Conservation (phyloP, 257 asterid species). For the Paraleonurus japonicus region DNA sequence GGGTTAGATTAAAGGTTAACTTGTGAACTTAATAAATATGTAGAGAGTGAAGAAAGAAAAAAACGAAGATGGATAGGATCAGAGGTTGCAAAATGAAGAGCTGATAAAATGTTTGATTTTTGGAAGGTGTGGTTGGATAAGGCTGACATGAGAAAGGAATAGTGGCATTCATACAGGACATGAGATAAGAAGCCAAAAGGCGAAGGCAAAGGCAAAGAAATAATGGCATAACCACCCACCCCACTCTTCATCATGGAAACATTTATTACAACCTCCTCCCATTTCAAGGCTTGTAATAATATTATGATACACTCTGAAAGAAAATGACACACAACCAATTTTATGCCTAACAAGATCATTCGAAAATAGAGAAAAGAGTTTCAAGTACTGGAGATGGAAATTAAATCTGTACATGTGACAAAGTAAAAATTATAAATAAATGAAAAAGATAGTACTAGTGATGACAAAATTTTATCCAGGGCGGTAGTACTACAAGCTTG, state of each 20-base stretch:
- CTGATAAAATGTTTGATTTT: constrained; percentile 46
- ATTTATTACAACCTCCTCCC: constrained; percentile 38
- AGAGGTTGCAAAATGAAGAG: constrained; percentile 14
- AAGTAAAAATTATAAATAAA: neutral
- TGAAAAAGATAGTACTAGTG: constrained; percentile 18
- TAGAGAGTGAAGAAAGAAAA: constrained; percentile 1
- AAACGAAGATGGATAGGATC: neutral
- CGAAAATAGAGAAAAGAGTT: neutral
- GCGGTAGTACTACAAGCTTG: constrained; percentile 29
- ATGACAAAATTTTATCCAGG: constrained; percentile 56
- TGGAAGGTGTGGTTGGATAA: constrained; percentile 45
- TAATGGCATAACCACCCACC: constrained; percentile 18
- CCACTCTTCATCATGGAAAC: constrained; percentile 20
- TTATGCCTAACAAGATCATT: constrained; percentile 7
- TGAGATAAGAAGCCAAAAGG: constrained; percentile 45
- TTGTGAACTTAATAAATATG: constrained; percentile 17
- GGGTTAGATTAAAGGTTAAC: too few species aligned
- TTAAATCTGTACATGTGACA: constrained; percentile 42
- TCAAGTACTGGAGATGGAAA: constrained; percentile 25
- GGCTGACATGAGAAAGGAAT: constrained; percentile 39
- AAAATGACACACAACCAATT: constrained; percentile 38
- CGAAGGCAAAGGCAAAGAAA: neutral
- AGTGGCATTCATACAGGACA: constrained; percentile 46
- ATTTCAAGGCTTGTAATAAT: constrained; percentile 22
- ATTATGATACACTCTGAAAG: constrained; percentile 7